Percentiles rank a stretch among this genome's conserved stretches.
Conservation (phyloP, 176 grass and related monocot genomes). For the Canna indica region DNA sequence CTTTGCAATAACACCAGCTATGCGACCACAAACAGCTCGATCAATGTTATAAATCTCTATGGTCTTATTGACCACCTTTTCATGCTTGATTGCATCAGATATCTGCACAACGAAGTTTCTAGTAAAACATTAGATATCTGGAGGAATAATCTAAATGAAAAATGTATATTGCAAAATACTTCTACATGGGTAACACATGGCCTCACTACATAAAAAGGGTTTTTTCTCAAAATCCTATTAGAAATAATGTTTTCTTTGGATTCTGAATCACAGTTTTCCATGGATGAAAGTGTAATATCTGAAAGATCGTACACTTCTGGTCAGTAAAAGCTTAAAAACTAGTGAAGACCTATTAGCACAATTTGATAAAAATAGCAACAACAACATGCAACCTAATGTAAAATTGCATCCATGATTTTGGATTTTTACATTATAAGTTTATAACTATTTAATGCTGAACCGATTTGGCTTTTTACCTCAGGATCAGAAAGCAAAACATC, state of each 20-base stretch:
- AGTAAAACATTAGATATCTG: slow-evolving; percentile 11
- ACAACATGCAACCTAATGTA: neutral
- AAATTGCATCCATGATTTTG: neutral
- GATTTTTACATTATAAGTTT: neutral
- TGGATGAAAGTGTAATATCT: too few species aligned
- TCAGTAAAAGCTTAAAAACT: too few species aligned
- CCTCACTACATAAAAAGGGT: too few species aligned
- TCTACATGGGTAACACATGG: neutral
- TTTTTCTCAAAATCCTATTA: too few species aligned
- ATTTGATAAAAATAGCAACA: too few species aligned
- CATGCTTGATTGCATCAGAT: slow-evolving; percentile 74
- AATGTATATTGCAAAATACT: neutral
- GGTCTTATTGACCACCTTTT: slow-evolving; percentile 74
- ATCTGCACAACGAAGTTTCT: slow-evolving; percentile 37
- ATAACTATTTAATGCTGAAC: slow-evolving; percentile 15
- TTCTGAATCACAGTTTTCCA: too few species aligned
- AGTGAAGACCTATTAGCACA: too few species aligned
- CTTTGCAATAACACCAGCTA: slow-evolving; percentile 96
- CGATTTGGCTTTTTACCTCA: slow-evolving; percentile 33
- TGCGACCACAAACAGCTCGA: slow-evolving; percentile 83
- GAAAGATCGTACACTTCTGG: too few species aligned
- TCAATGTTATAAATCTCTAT: slow-evolving; percentile 92
- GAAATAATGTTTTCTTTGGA: too few species aligned
- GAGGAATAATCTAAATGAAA: neutral
- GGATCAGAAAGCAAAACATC: slow-evolving; percentile 80